phyloP scores from a whole-genome alignment of 2,329 filamentous ascomycete species.

The Colletotrichum sp. region DNA sequence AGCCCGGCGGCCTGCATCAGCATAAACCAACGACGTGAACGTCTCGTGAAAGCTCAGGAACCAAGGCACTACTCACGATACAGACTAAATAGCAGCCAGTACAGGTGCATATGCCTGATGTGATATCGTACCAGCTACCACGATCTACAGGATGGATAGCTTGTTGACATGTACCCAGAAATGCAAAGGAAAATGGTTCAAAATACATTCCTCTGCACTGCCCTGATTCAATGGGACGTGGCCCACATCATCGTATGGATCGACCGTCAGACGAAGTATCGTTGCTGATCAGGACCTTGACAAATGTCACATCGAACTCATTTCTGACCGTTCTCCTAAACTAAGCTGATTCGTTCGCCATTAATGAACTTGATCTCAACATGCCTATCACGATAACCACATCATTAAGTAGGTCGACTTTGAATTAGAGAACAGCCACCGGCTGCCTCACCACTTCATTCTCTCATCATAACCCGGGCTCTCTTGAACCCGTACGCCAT shows the following conservation, averaged over 20 bases:
- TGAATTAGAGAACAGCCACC: not conserved
- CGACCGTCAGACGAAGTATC: not conserved
- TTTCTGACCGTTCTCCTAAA: not conserved
- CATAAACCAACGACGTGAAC: not conserved
- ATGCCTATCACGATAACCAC: not conserved
- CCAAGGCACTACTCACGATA: not conserved
- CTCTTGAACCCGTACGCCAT: not conserved
- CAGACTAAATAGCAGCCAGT: not conserved
- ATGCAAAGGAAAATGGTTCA: not conserved
- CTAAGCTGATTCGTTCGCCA: not conserved
- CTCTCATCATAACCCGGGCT: not conserved
- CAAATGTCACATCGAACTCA: not conserved
- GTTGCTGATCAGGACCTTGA: not conserved
- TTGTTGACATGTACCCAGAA: not conserved
- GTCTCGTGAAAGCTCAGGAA: not conserved
- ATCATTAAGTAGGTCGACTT: not conserved
- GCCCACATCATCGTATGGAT: not conserved
- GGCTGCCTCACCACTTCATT: not conserved
- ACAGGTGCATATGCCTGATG: not conserved
- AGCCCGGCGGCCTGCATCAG: conserved; percentile 3
- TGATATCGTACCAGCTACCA: not conserved
- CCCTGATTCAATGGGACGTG: not conserved
- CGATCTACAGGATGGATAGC: not conserved
- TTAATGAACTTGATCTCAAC: not conserved
- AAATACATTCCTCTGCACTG: not conserved